Evolutionary conservation across 371 early-diverging fungal species (phyloP).

Genomic region (Nematocida sp.): DNA sequence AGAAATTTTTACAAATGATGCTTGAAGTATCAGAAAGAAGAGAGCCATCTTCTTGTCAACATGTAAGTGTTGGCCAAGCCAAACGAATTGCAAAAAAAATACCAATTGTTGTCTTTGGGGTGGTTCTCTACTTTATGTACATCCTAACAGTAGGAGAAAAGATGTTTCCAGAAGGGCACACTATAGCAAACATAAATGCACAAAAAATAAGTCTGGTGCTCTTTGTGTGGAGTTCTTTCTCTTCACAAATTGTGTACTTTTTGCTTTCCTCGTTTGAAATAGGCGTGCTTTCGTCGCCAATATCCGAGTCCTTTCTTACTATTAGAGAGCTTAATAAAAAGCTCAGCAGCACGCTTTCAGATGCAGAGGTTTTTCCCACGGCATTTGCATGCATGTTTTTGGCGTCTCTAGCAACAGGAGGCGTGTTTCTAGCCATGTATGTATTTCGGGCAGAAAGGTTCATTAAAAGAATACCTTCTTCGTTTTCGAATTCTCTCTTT

Average conservation of each 20-base stretch:
- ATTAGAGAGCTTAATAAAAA: not conserved
- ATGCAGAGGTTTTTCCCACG: not conserved
- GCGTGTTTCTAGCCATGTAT: constrained; percentile 5
- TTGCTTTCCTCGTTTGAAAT: not conserved
- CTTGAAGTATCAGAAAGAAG: no score
- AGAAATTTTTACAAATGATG: no score
- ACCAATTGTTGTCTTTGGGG: constrained; percentile 30
- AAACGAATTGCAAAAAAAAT: constrained; percentile 20
- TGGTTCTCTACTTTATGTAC: constrained; percentile 48
- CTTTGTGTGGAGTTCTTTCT: constrained; percentile 6
- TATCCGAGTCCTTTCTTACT: constrained; percentile 14
- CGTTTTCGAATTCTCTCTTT: constrained; percentile 13
- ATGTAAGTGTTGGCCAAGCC: no score
- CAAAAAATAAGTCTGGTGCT: constrained; percentile 3
- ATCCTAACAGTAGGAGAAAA: constrained; percentile 39
- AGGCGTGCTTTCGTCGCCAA: constrained; percentile 35
- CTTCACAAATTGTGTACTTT: constrained; percentile 34
- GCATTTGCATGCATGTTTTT: not conserved
- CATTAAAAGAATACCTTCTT: constrained; percentile 11
- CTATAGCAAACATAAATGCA: not conserved
- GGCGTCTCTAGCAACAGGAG: constrained; percentile 17
- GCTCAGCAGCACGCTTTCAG: not conserved
- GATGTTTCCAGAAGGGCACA: not conserved
- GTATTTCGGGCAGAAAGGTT: constrained; percentile 3
- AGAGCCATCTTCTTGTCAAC: no score